Evolutionary conservation across 225 moss, liverwort and hornwort species (phyloP).

Genomic region (Marchantia paleacea): DNA sequence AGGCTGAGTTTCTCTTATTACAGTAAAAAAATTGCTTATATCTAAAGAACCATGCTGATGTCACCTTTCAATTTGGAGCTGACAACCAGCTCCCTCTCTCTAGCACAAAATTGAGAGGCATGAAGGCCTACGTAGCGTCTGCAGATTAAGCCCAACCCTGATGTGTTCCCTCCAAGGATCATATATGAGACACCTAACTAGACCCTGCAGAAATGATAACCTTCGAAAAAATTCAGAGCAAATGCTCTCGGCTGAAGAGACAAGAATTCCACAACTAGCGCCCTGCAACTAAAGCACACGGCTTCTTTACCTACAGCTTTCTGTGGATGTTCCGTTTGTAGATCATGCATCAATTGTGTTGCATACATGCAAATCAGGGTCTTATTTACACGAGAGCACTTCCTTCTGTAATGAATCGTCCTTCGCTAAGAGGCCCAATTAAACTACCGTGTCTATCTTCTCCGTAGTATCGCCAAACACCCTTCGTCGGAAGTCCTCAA

Average conservation of each 20-base stretch:
- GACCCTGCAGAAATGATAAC: slow-evolving; percentile 18
- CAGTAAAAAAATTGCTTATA: slow-evolving; percentile 5
- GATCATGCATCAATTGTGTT: slow-evolving; percentile 19
- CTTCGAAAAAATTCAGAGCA: slow-evolving; percentile 21
- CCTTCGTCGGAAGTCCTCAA: slow-evolving; percentile 47
- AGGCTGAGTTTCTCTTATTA: slow-evolving; percentile 15
- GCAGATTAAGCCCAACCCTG: slow-evolving; percentile 15
- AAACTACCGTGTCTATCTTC: slow-evolving; percentile 34
- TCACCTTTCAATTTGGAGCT: slow-evolving; percentile 25
- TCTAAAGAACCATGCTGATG: slow-evolving; percentile 16
- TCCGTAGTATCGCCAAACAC: slow-evolving; percentile 38
- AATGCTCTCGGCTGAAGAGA: not conserved
- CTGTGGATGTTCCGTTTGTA: not conserved
- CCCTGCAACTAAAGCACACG: not conserved
- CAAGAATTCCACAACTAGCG: slow-evolving; percentile 6
- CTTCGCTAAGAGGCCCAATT: slow-evolving; percentile 4
- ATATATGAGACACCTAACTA: slow-evolving; percentile 16
- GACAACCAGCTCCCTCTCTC: slow-evolving; percentile 20
- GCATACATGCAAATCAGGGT: slow-evolving; percentile 33
- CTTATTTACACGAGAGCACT: slow-evolving; percentile 35
- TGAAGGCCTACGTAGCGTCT: slow-evolving; percentile 4
- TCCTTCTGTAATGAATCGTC: slow-evolving; percentile 13
- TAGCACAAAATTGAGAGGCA: slow-evolving; percentile 32
- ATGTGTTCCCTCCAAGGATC: slow-evolving; percentile 13
- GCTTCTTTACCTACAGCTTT: slow-evolving; percentile 11